Base-by-base conservation (phyloP, 2,329 filamentous ascomycete species). In the Remersonia thermophila region DNA sequence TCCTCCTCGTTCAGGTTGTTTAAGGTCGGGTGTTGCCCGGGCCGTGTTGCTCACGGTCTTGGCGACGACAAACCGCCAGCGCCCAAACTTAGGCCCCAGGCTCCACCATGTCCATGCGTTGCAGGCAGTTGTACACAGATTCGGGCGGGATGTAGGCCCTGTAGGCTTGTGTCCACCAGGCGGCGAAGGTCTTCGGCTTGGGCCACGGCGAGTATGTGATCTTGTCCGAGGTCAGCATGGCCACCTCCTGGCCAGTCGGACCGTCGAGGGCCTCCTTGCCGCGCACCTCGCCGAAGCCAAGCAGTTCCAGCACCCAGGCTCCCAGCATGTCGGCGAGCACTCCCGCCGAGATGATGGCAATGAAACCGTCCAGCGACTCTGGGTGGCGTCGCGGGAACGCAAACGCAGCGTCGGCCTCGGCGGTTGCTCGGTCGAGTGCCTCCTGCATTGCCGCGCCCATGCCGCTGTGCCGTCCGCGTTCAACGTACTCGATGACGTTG, bases 221-320 rank as follows among this genome's bases (percentile, higher is more conserved):
- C n/a, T n/a, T n/a, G n/a, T n/a, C n/a, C n/a, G n/a, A n/a, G n/a
- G n/a, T n/a, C n/a, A n/a, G n/a, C n/a, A n/a, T n/a, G n/a, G n/a
- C n/a, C n/a, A n/a, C n/a, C n/a, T n/a, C n/a, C n/a, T n/a, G n/a
- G n/a, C n/a, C n/a, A n/a, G n/a, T n/a, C n/a, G n/a, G n/a, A n/a
- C n/a, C n/a, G n/a, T n/a, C n/a, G n/a, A n/a, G n/a, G n/a, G n/a
- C n/a, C n/a, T n/a, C n/a, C n/a, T n/a, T n/a, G n/a, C n/a, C n/a
- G n/a, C n/a, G n/a, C n/a, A n/a, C n/a, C n/a, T n/a, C n/a, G n/a
- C n/a, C n/a, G n/a, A n/a, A n/a, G n/a, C n/a, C n/a, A n/a, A n/a
- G n/a, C n/a, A n/a, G n/a, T 37, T 45, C 44, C 35, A 49, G 26
- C 30, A 43, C 39, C 47, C 47, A 49, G 2, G 41, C 41, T 3